phyloP scores from a whole-genome alignment of 169 alveolate species.

The Ichthyophthirius multifiliis region DNA sequence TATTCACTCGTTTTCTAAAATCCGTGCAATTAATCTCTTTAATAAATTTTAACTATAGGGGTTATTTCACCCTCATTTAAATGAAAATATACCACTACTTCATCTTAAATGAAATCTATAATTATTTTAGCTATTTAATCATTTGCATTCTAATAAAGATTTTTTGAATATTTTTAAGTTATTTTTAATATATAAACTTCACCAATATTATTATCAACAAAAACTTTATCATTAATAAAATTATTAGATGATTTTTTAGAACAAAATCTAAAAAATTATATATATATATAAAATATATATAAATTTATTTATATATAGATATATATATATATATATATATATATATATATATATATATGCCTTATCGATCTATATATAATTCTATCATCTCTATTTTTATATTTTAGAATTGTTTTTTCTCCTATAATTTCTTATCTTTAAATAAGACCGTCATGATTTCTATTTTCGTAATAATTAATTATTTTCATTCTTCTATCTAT shows the following conservation, averaged over 20 bases:
- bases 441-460: conserved; percentile 68
- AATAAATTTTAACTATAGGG: conserved; percentile 28
- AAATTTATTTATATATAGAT: neutral
- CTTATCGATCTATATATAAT: conserved; percentile 51
- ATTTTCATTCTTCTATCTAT: conserved; percentile 58
- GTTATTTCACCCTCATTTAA: conserved; percentile 49
- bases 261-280: conserved; percentile 37
- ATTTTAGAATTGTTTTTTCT: conserved; percentile 62
- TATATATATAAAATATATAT: no score
- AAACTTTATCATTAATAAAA: conserved; percentile 15
- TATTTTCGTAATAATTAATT: conserved; percentile 63
- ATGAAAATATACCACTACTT: conserved; percentile 30
- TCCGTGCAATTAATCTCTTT: conserved; percentile 57
- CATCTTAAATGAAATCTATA: conserved; percentile 51
- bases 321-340: neutral
- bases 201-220: conserved; percentile 45
- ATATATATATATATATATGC: neutral
- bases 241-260: neutral
- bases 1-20: conserved; percentile 42
- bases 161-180: conserved; percentile 55
- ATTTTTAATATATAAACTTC: conserved; percentile 43
- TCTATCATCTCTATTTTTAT: conserved; percentile 68
- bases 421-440: conserved; percentile 70
- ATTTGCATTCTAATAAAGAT: conserved; percentile 49
- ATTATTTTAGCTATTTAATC: conserved; percentile 53